These are phyloP conservation scores for Aspergillus nomiae DNA, from an alignment of 2,329 filamentous ascomycete species.

Conservation along the genomic window DNA sequence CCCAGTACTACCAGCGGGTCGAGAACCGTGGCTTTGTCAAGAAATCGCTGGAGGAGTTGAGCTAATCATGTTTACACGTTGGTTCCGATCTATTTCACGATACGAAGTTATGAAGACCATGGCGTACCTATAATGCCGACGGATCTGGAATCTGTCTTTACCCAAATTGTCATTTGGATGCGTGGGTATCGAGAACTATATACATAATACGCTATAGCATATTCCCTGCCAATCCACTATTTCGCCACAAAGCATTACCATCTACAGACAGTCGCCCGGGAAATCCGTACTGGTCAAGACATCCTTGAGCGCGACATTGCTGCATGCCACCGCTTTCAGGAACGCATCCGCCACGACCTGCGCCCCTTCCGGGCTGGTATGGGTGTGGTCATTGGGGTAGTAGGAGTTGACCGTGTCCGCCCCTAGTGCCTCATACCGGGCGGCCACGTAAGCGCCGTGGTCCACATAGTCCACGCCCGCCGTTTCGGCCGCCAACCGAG, in stretches of 20 bases:
- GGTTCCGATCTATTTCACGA: not conserved
- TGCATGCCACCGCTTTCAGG: conserved; percentile 59
- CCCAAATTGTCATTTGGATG: conserved; percentile 2
- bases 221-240: not conserved
- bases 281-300: conserved; percentile 35
- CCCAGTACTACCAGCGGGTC: conserved; percentile 42
- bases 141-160: not conserved
- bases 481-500: conserved; percentile 48
- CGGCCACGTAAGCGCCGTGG: conserved; percentile 61
- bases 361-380: conserved; percentile 60
- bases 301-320: conserved; percentile 45
- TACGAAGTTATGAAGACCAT: not conserved
- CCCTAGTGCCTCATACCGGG: conserved; percentile 56
- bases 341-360: conserved; percentile 60
- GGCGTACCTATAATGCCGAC: not conserved
- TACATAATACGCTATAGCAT: conserved; percentile 2
- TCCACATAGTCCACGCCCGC: conserved; percentile 59
- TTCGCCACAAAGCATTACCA: not conserved
- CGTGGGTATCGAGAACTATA: conserved; percentile 2
- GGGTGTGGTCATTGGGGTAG: conserved; percentile 65
- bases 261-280: conserved; percentile 30
- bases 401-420: conserved; percentile 52
- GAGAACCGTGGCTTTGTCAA: conserved; percentile 41
- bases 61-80: not conserved
- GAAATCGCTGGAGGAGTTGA: conserved; percentile 29